phyloP scores from a whole-genome alignment of 2,329 filamentous ascomycete species.

The Leptographium wingfieldii region DNA sequence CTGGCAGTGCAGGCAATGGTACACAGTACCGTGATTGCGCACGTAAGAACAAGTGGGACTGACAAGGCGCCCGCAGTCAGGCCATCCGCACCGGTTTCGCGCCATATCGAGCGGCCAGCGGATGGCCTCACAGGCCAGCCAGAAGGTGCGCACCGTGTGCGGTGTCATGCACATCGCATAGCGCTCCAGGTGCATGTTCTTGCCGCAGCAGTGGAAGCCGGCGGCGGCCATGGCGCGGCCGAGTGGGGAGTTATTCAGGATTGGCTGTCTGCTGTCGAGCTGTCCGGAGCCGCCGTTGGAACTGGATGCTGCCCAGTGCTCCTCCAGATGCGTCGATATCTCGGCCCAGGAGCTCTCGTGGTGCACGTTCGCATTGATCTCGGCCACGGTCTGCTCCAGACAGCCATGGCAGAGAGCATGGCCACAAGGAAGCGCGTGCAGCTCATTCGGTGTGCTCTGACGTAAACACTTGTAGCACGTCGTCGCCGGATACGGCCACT shows the following conservation, averaged over 20 bases:
- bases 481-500: background rate
- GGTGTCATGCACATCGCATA: conserved; percentile 1
- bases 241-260: background rate
- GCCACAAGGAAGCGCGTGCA: conserved; percentile 8
- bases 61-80: conserved; percentile 7
- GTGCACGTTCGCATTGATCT: background rate
- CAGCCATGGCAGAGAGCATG: conserved; percentile 8
- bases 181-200: background rate
- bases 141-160: background rate
- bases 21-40: background rate
- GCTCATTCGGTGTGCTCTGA: background rate
- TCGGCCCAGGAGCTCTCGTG: background rate
- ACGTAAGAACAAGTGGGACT: background rate
- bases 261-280: background rate
- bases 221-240: background rate
- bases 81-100: conserved; percentile 6
- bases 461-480: conserved; percentile 2
- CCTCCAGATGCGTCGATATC: background rate
- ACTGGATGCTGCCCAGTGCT: background rate
- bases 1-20: conserved; percentile 3
- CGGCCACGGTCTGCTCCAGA: background rate
- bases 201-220: conserved; percentile 6
- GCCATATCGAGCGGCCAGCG: background rate
- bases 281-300: background rate
- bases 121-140: conserved; percentile 2